phyloP scores from a whole-genome alignment of 129 eudicot genomes.

The Pseudognaphalium luteoalbum region DNA sequence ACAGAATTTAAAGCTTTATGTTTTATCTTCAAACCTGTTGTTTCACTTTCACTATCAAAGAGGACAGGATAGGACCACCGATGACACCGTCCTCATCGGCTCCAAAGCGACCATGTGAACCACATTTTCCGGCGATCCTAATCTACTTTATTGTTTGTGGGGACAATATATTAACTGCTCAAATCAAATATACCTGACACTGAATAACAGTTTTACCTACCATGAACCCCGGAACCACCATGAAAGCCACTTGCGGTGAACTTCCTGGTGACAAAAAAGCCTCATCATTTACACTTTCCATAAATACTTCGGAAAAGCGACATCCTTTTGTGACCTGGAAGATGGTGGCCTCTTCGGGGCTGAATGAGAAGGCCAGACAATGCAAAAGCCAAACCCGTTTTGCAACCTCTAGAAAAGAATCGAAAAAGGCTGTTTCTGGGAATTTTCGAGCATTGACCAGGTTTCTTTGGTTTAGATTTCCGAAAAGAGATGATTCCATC shows the following conservation, averaged over 20 bases:
- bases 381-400: slow-evolving; percentile 83
- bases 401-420: slow-evolving; percentile 65
- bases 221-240: slow-evolving; percentile 89
- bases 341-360: slow-evolving; percentile 49
- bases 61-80: slow-evolving; percentile 18
- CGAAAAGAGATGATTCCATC: slow-evolving; percentile 81
- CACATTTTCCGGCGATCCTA: not conserved
- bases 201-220: slow-evolving; percentile 68
- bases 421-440: slow-evolving; percentile 67
- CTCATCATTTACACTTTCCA: slow-evolving; percentile 82
- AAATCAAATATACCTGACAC: slow-evolving; percentile 68
- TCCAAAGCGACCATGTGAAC: slow-evolving; percentile 4
- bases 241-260: slow-evolving; percentile 67
- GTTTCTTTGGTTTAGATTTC: slow-evolving; percentile 59
- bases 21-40: slow-evolving; percentile 14
- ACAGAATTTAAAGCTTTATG: slow-evolving; percentile 4
- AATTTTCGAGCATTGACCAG: slow-evolving; percentile 47
- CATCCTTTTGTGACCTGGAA: slow-evolving; percentile 66
- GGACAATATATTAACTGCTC: slow-evolving; percentile 11
- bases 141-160: slow-evolving; percentile 8
- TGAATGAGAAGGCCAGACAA: slow-evolving; percentile 68
- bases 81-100: slow-evolving; percentile 8
- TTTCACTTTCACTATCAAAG: slow-evolving; percentile 14
- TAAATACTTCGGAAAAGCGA: slow-evolving; percentile 79
- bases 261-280: slow-evolving; percentile 41